Conservation (phyloP, 352 stramenopile genomes). For the Pythium sp. region DNA sequence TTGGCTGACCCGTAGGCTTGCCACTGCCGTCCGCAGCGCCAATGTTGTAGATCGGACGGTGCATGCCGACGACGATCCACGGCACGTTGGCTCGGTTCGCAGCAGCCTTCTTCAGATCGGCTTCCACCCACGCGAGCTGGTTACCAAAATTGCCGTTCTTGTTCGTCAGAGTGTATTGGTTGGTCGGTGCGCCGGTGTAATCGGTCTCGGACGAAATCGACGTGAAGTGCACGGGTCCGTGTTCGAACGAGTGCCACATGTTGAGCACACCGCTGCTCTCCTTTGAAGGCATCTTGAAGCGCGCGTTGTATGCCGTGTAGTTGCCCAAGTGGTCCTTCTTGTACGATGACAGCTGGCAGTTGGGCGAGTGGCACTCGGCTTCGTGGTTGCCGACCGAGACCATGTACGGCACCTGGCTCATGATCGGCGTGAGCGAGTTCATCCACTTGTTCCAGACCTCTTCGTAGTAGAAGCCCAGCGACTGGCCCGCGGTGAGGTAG, state of each 20-base stretch:
- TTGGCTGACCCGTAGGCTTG: no score
- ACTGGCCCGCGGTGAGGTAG: conserved; percentile 19
- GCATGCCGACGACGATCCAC: no score
- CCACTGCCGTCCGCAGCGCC: no score
- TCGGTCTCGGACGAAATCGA: conserved; percentile 79
- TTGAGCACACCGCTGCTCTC: conserved; percentile 60
- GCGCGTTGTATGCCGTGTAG: conserved; percentile 82
- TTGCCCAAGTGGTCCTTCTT: conserved; percentile 67
- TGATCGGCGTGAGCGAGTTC: conserved; percentile 51
- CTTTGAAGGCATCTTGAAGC: conserved; percentile 82
- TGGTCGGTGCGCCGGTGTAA: conserved; percentile 38
- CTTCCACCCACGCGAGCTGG: conserved; percentile 52
- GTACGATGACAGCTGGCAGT: conserved; percentile 44
- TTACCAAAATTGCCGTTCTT: conserved; percentile 48
- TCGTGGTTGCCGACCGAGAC: conserved; percentile 85
- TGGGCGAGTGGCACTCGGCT: conserved; percentile 76
- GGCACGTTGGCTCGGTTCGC: no score
- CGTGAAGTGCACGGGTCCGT: conserved; percentile 79
- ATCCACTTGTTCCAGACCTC: conserved; percentile 87
- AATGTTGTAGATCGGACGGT: no score
- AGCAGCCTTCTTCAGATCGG: conserved; percentile 31
- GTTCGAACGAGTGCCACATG: conserved; percentile 90
- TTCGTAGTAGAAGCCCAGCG: conserved; percentile 80
- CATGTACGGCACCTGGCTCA: conserved; percentile 76
- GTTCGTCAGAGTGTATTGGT: conserved; percentile 23